These are phyloP conservation scores for Ophiocordyceps sinensis DNA, from an alignment of 2,329 filamentous ascomycete species.

Conservation along the genomic window DNA sequence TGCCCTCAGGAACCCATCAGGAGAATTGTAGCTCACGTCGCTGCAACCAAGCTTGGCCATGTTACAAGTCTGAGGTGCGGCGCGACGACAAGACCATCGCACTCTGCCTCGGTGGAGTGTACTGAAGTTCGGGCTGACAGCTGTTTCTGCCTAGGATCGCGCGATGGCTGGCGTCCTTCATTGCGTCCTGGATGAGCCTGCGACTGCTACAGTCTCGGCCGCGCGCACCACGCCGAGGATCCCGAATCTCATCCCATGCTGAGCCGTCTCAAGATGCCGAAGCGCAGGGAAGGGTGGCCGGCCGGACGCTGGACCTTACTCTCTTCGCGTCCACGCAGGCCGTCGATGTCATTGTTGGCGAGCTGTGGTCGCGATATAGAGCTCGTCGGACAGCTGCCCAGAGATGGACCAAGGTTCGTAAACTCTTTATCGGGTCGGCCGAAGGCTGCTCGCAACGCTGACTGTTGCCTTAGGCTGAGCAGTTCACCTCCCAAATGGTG, in stretches of 20 bases:
- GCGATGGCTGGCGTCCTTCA: constrained; percentile 43
- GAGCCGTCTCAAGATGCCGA: constrained; percentile 1
- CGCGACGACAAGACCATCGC: background rate
- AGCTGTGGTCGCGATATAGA: constrained; percentile 43
- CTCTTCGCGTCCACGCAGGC: constrained; percentile 64
- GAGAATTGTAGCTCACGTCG: no score
- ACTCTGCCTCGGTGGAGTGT: background rate
- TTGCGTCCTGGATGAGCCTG: constrained; percentile 43
- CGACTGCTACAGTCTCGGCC: constrained; percentile 41
- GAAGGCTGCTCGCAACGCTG: background rate
- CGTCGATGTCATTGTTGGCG: constrained; percentile 53
- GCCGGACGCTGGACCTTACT: constrained; percentile 68
- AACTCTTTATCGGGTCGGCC: background rate
- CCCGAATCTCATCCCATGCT: background rate
- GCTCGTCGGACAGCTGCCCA: constrained; percentile 26
- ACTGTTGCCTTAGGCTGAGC: constrained; percentile 11
- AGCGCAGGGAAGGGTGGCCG: constrained; percentile 29
- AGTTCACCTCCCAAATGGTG: constrained; percentile 22
- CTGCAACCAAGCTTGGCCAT: constrained; percentile 7
- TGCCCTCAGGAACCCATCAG: no score
- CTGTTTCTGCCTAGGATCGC: constrained; percentile 26
- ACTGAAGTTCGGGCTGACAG: constrained; percentile 1
- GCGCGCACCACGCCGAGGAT: background rate
- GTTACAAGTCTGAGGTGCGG: constrained; percentile 13
- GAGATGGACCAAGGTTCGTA: constrained; percentile 31